These are phyloP conservation scores for Boletus edulis DNA, from an alignment of 768 basidiomycete genomes.

Conservation along the genomic window DNA sequence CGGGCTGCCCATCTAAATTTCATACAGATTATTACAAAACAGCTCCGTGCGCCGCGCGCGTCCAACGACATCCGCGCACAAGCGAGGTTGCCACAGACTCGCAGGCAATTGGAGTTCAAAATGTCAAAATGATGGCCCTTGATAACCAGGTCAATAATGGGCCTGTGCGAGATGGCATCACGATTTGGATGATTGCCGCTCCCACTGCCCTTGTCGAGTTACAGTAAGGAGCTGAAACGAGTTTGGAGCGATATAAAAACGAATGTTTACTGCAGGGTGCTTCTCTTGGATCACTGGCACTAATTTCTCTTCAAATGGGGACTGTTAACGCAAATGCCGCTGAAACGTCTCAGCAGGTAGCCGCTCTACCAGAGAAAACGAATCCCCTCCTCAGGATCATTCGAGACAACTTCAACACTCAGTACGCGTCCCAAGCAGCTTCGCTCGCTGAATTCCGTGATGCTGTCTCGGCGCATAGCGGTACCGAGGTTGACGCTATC, in stretches of 20 bases:
- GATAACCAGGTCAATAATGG: too few species aligned
- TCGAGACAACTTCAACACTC: constrained; percentile 7
- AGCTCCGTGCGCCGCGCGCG: too few species aligned
- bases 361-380: neutral
- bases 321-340: neutral
- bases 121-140: too few species aligned
- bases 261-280: neutral
- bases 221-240: too few species aligned
- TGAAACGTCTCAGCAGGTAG: neutral
- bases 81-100: too few species aligned
- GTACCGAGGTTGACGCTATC: neutral
- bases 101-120: too few species aligned
- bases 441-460: constrained; percentile 9
- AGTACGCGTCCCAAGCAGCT: constrained; percentile 3
- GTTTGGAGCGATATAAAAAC: neutral
- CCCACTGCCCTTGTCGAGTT: too few species aligned
- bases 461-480: constrained; percentile 1
- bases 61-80: too few species aligned
- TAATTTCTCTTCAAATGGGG: neutral
- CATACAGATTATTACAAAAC: too few species aligned
- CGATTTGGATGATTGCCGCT: too few species aligned
- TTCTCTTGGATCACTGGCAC: neutral
- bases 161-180: too few species aligned
- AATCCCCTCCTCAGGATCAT: constrained; percentile 5
- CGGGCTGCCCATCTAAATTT: too few species aligned